Conservation (phyloP, 2,329 filamentous ascomycete genomes). For the Orbilia javanica region DNA sequence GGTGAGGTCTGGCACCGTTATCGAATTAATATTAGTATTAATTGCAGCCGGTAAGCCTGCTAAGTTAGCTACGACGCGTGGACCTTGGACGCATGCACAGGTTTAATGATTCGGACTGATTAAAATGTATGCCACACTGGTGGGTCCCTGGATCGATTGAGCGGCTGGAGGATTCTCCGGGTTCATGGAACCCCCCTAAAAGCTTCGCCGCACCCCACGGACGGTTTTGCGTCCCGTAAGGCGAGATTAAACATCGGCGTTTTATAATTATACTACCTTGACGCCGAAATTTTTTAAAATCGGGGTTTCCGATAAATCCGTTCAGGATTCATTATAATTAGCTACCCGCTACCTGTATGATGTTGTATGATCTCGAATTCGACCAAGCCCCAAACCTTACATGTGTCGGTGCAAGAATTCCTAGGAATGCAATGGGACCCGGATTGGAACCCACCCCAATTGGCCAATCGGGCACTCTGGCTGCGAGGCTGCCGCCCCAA, state of each 20-base stretch:
- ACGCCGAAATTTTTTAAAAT: conserved; percentile 21
- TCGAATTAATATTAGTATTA: too few relatives aligned
- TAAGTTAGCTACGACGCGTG: conserved; percentile 29
- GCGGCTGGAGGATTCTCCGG: conserved; percentile 8
- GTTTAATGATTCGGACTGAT: conserved; percentile 36
- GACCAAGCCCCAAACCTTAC: too few relatives aligned
- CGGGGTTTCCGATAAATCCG: conserved; percentile 26
- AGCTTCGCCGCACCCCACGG: conserved; percentile 12
- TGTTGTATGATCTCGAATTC: too few relatives aligned
- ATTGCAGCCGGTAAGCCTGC: conserved; percentile 23
- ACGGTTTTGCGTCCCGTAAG: conserved; percentile 2
- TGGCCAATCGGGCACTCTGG: too few relatives aligned
- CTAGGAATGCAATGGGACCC: too few relatives aligned
- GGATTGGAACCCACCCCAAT: too few relatives aligned
- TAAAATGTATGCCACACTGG: conserved; percentile 34
- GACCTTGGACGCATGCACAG: conserved; percentile 23
- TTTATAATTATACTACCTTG: conserved; percentile 3
- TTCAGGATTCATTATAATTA: not conserved
- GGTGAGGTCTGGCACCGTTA: conserved; percentile 28
- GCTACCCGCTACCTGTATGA: too few relatives aligned
- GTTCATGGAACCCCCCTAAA: not conserved
- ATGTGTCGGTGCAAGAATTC: too few relatives aligned
- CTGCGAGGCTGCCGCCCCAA: too few relatives aligned
- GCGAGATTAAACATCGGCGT: conserved; percentile 16
- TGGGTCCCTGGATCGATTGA: not conserved